These are phyloP conservation scores for Leishmania tropica DNA, from an alignment of 208 protist species.

Conservation along the genomic window DNA sequence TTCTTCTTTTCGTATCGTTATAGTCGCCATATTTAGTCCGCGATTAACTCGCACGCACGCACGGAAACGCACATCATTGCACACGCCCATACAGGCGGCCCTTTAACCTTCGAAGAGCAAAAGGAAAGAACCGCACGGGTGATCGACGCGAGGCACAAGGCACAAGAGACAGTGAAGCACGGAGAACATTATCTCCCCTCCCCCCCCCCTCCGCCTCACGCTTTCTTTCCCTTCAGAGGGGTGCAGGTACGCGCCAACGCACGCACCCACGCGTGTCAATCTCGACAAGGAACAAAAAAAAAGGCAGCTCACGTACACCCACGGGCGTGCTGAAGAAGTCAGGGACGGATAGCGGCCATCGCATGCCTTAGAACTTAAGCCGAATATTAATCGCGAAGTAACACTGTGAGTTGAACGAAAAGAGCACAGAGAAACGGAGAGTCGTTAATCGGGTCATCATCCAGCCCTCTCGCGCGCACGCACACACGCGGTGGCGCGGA, in stretches of 20 bases:
- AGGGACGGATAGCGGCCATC: not conserved
- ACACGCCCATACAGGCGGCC: not conserved
- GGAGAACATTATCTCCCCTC: not conserved
- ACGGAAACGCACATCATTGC: not conserved
- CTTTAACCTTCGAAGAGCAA: not conserved
- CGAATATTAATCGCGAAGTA: slow-evolving; percentile 9
- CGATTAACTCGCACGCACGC: not conserved
- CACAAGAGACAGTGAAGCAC: not conserved
- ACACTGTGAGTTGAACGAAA: not conserved
- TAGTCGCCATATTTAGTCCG: not conserved
- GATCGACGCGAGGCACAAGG: not conserved
- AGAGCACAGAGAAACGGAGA: not conserved
- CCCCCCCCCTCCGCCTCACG: not conserved
- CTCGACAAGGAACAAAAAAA: not conserved
- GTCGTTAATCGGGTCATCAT: not conserved
- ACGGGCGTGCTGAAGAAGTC: not conserved
- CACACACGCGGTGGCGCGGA: not conserved
- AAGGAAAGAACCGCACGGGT: not conserved
- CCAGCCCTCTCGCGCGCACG: not conserved
- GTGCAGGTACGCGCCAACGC: not conserved
- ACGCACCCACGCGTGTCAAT: not conserved
- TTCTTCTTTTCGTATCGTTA: slow-evolving; percentile 4
- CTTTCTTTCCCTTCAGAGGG: not conserved
- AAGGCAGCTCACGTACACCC: not conserved
- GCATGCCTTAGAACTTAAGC: slow-evolving; percentile 7